A percentile compares a stretch with the other conserved stretches of the same genome.
phyloP scores from a whole-genome alignment of 2,329 filamentous ascomycete genomes.

The Colletotrichum gloeosporioides region DNA sequence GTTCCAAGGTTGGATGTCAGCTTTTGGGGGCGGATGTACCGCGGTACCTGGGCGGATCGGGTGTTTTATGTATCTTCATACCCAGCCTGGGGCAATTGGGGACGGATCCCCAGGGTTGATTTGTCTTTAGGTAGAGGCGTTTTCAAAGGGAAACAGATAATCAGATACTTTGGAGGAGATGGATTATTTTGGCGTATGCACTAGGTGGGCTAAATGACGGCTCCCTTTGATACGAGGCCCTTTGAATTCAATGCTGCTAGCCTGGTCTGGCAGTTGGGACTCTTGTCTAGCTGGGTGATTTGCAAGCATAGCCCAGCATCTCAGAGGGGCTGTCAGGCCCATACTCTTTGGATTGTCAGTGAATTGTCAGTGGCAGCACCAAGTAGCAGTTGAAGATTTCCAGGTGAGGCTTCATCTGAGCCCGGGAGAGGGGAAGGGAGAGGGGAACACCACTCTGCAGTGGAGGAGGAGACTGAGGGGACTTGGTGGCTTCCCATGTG shows the following conservation, averaged over 20 bases:
- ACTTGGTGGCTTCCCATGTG: not conserved
- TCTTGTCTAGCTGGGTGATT: not conserved
- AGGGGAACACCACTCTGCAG: not conserved
- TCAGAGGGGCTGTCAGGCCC: not conserved
- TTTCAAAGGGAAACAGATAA: not conserved
- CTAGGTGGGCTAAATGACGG: not conserved
- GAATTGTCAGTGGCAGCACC: not conserved
- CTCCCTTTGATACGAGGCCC: not conserved
- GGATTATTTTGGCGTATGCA: not conserved
- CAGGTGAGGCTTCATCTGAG: not conserved
- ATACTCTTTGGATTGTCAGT: not conserved
- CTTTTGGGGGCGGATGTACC: conserved; percentile 2
- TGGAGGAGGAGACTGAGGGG: not conserved
- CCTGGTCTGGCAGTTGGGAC: not conserved
- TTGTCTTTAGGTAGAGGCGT: not conserved
- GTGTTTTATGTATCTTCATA: not conserved
- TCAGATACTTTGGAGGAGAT: not conserved
- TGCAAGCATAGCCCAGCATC: not conserved
- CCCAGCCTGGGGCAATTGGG: not conserved
- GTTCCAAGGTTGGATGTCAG: conserved; percentile 2
- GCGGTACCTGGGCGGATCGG: not conserved
- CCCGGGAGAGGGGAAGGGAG: not conserved
- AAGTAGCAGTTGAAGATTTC: not conserved
- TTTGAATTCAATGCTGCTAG: not conserved
- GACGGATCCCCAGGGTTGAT: not conserved